These are phyloP conservation scores for Penicillium hordei DNA, from an alignment of 2,329 filamentous ascomycete genomes.

Conservation along the genomic window DNA sequence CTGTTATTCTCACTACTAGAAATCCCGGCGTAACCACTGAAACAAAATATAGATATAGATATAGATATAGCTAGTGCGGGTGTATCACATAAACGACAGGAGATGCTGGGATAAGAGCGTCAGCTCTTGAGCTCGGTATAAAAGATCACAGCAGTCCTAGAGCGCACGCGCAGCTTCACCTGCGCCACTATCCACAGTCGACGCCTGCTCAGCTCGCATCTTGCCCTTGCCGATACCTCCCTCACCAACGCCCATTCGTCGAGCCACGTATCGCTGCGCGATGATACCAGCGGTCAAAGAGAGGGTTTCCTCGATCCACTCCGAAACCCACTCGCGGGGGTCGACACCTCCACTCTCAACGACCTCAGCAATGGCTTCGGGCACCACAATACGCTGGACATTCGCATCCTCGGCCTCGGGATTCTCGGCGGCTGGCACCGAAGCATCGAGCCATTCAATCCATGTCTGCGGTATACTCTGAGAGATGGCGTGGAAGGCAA, in stretches of 20 bases:
- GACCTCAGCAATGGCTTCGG: slow-evolving; percentile 84
- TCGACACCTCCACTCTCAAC: slow-evolving; percentile 74
- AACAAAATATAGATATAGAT: neutral
- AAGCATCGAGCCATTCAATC: slow-evolving; percentile 87
- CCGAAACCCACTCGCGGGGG: slow-evolving; percentile 92
- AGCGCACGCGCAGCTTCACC: slow-evolving; percentile 61
- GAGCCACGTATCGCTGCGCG: slow-evolving; percentile 91
- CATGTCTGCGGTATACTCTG: slow-evolving; percentile 82
- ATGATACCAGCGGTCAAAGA: slow-evolving; percentile 77
- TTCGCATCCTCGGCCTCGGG: slow-evolving; percentile 42
- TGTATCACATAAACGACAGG: slow-evolving; percentile 6
- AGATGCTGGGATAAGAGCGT: neutral
- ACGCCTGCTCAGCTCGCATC: slow-evolving; percentile 52
- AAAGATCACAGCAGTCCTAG: slow-evolving; percentile 17
- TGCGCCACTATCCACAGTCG: slow-evolving; percentile 57
- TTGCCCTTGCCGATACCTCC: slow-evolving; percentile 62
- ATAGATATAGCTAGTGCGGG: neutral
- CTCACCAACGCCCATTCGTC: slow-evolving; percentile 93
- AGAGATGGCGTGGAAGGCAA: slow-evolving; percentile 79
- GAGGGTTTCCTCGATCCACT: slow-evolving; percentile 92
- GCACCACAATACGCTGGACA: slow-evolving; percentile 49
- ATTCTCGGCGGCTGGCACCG: slow-evolving; percentile 44
- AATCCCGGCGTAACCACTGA: neutral
- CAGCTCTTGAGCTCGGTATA: neutral
- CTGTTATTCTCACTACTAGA: neutral